These are phyloP conservation scores for Cercospora beticola DNA, from an alignment of 2,329 filamentous ascomycete species.

Conservation along the genomic window DNA sequence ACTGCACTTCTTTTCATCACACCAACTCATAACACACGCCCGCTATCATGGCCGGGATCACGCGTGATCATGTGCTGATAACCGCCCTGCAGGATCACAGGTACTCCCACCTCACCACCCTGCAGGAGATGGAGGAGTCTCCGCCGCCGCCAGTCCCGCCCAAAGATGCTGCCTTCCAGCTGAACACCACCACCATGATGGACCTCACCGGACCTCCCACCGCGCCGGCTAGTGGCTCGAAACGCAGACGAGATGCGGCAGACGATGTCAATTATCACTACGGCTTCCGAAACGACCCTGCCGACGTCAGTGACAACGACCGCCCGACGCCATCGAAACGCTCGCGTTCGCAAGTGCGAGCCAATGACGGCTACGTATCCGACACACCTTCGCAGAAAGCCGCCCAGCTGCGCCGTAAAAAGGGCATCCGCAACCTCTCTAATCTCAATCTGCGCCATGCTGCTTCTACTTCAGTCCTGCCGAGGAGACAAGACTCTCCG, in stretches of 20 bases:
- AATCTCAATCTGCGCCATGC: slow-evolving; percentile 38
- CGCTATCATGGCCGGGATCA: slow-evolving; percentile 1
- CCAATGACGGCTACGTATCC: slow-evolving; percentile 22
- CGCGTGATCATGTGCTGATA: slow-evolving; percentile 7
- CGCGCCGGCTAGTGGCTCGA: slow-evolving; percentile 31
- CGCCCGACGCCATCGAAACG: slow-evolving; percentile 34
- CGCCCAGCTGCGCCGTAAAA: slow-evolving; percentile 37
- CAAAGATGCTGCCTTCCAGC: slow-evolving; percentile 31
- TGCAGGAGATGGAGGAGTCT: slow-evolving; percentile 20
- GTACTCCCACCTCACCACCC: slow-evolving; percentile 7
- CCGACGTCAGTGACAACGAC: slow-evolving; percentile 25
- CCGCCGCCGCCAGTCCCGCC: slow-evolving; percentile 35
- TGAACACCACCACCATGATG: slow-evolving; percentile 21
- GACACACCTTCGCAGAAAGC: slow-evolving; percentile 27
- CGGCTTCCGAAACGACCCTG: slow-evolving; percentile 18
- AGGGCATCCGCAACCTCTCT: slow-evolving; percentile 37
- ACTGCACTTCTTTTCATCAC: neutral
- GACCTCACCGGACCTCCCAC: slow-evolving; percentile 17
- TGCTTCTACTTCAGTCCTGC: slow-evolving; percentile 27
- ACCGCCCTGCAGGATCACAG: slow-evolving; percentile 15
- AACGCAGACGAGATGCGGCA: slow-evolving; percentile 33
- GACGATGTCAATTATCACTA: slow-evolving; percentile 26
- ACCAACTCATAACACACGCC: neutral
- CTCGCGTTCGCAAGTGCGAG: slow-evolving; percentile 26
- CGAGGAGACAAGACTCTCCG: slow-evolving; percentile 21